phyloP scores from a whole-genome alignment of 1,284 basidiomycete species.

The Neotropicomus parvogracilis region DNA sequence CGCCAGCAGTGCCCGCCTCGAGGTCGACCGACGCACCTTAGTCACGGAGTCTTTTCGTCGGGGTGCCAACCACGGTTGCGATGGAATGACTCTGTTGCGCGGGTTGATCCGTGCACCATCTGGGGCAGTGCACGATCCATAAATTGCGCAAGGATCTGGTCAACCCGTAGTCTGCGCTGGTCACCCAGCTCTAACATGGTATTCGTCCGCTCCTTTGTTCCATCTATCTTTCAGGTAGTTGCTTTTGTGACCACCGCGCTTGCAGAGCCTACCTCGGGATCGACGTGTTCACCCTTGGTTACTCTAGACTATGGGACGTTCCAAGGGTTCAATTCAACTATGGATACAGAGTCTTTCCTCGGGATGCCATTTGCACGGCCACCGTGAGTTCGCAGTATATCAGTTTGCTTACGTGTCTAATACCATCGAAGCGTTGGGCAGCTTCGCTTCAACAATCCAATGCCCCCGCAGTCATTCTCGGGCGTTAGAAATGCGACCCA shows the following conservation, averaged over 20 bases:
- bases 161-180: background rate
- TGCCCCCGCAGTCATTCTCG: background rate
- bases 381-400: slow-evolving; percentile 7
- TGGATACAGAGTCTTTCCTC: slow-evolving; percentile 19
- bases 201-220: background rate
- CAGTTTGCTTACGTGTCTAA: background rate
- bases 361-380: slow-evolving; percentile 23
- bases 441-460: slow-evolving; percentile 19
- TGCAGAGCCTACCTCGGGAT: background rate
- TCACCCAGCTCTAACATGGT: background rate
- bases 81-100: no score
- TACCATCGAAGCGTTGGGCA: slow-evolving; percentile 8
- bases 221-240: background rate
- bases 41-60: no score
- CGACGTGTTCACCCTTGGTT: slow-evolving; percentile 4
- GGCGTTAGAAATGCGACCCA: background rate
- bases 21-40: no score
- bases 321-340: slow-evolving; percentile 18
- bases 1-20: no score
- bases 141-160: no score
- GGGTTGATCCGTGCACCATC: no score
- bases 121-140: no score
- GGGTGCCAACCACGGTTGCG: no score
- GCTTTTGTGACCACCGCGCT: background rate
- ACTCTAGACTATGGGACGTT: slow-evolving; percentile 21